Percentiles rank a stretch among this genome's conserved stretches.
Evolutionary conservation across 2,329 filamentous ascomycete genomes (phyloP).

Genomic region (Pseudodiploospora longispora): DNA sequence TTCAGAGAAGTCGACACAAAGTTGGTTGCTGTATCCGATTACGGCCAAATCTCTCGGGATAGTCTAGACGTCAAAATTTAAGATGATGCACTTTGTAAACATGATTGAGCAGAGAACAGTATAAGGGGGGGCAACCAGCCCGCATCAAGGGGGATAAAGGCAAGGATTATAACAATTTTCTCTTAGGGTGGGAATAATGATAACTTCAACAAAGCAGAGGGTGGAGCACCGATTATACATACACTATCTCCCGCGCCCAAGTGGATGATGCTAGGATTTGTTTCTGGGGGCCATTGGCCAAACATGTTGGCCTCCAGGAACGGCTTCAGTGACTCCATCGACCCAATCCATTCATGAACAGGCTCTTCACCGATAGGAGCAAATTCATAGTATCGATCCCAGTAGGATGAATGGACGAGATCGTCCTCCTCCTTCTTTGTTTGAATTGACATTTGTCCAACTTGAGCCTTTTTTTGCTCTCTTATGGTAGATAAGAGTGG

Average conservation of each 20-base stretch:
- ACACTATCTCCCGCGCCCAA: constrained; percentile 52
- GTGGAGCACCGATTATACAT: constrained; percentile 12
- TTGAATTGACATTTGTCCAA: too few species aligned
- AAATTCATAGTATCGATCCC: background rate
- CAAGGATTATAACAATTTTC: too few species aligned
- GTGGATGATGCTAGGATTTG: constrained; percentile 41
- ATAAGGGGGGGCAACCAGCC: too few species aligned
- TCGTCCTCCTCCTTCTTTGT: too few species aligned
- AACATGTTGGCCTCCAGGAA: constrained; percentile 40
- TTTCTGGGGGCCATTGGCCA: constrained; percentile 12
- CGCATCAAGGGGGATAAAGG: too few species aligned
- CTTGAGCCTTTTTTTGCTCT: too few species aligned
- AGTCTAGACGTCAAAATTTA: constrained; percentile 26
- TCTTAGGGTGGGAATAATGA: too few species aligned
- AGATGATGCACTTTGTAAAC: background rate
- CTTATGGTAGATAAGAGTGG: too few species aligned
- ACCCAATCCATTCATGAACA: constrained; percentile 47
- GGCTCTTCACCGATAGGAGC: constrained; percentile 20
- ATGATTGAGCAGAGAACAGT: background rate
- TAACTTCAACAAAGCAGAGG: background rate
- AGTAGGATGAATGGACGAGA: too few species aligned
- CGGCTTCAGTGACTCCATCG: constrained; percentile 36
- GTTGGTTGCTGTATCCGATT: constrained; percentile 42
- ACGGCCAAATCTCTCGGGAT: constrained; percentile 40
- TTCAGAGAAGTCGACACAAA: constrained; percentile 49